Evolutionary conservation across 2,329 filamentous ascomycete species (phyloP).

Genomic region (Ceratocystiopsis sp.): DNA sequence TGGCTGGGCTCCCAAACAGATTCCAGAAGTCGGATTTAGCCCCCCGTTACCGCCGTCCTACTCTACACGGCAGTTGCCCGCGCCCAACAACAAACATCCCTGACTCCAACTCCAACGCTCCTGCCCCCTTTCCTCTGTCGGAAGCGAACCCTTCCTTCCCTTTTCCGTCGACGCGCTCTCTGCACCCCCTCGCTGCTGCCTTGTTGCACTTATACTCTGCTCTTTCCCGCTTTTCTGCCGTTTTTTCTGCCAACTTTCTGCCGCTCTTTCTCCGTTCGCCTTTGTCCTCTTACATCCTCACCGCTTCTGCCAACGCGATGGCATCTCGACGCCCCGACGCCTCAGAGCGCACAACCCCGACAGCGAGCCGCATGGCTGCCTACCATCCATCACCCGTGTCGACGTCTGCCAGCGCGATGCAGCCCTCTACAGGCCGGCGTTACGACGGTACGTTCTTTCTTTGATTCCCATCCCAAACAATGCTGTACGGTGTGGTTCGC

Average conservation of each 20-base stretch:
- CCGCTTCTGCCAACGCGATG: not conserved
- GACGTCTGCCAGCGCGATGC: slow-evolving; percentile 5
- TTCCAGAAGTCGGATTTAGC: too few relatives aligned
- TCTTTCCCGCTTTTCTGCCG: not conserved
- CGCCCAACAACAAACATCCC: too few relatives aligned
- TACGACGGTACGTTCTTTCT: slow-evolving; percentile 18
- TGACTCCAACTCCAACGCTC: too few relatives aligned
- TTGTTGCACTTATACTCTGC: not conserved
- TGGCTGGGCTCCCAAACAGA: too few relatives aligned
- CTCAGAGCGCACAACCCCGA: not conserved
- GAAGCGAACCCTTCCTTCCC: too few relatives aligned
- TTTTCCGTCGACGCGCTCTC: too few relatives aligned
- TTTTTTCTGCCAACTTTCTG: not conserved
- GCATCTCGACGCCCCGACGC: not conserved
- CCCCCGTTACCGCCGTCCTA: too few relatives aligned
- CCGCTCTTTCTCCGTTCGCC: not conserved
- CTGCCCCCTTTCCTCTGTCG: too few relatives aligned
- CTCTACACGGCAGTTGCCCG: too few relatives aligned
- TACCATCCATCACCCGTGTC: not conserved
- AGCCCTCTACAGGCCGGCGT: slow-evolving; percentile 11
- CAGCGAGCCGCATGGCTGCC: slow-evolving; percentile 3
- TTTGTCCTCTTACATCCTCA: not conserved
- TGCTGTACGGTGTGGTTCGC: not conserved
- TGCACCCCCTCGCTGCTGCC: too few relatives aligned
- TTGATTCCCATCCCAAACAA: not conserved